Percentiles rank a stretch among this genome's conserved stretches.
These are phyloP conservation scores for Aspergillus terreus DNA, from an alignment of 2,329 filamentous ascomycete genomes.

Conservation along the genomic window DNA sequence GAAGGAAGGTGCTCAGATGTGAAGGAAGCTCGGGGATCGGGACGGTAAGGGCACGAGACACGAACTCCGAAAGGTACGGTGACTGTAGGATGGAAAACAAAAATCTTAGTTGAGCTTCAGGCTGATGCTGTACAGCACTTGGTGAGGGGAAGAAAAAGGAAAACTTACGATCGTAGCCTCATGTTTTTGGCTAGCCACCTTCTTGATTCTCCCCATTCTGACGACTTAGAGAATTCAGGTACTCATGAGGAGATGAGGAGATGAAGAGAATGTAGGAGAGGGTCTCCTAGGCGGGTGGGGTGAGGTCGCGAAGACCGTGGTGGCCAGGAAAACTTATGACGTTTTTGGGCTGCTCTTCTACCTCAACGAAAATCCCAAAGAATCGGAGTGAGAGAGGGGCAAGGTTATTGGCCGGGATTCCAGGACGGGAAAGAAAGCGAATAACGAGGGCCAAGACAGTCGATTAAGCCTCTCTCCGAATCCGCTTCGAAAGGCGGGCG, in stretches of 20 bases:
- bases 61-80: constrained; percentile 78
- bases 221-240: constrained; percentile 26
- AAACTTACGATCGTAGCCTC: constrained; percentile 48
- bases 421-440: not conserved
- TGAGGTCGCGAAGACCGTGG: constrained; percentile 24
- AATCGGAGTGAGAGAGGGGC: constrained; percentile 11
- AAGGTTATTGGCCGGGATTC: not conserved
- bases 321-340: constrained; percentile 35
- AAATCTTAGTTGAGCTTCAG: constrained; percentile 20
- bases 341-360: constrained; percentile 30
- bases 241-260: constrained; percentile 36
- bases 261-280: constrained; percentile 14
- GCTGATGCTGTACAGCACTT: constrained; percentile 5
- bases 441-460: not conserved
- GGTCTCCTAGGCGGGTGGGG: constrained; percentile 26
- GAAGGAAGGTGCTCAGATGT: constrained; percentile 75
- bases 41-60: constrained; percentile 59
- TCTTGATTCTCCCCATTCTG: constrained; percentile 53
- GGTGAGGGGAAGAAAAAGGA: constrained; percentile 3
- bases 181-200: constrained; percentile 50
- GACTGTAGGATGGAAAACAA: constrained; percentile 55
- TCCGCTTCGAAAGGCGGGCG: not conserved
- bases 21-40: constrained; percentile 73
- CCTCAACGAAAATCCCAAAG: constrained; percentile 24
- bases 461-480: not conserved